Evolutionary conservation across 2,329 filamentous ascomycete genomes (phyloP).

Genomic region (Nigrospora sphaerica): DNA sequence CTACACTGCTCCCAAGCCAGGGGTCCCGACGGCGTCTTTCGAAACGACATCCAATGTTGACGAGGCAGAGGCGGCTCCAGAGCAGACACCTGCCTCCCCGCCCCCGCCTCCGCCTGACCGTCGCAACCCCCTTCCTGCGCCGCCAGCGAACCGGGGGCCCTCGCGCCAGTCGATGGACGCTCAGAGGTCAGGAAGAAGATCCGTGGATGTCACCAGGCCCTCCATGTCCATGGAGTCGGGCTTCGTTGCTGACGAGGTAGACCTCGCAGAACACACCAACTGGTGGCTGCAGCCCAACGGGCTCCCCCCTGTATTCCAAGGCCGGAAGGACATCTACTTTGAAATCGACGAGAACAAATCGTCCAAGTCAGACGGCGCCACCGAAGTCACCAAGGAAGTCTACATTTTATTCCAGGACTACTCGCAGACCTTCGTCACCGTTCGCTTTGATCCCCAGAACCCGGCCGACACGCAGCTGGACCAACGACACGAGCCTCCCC

Average conservation of each 20-base stretch:
- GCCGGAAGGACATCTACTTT: conserved; percentile 73
- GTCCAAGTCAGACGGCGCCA: conserved; percentile 62
- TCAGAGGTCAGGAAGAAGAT: conserved; percentile 47
- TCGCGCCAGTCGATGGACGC: conserved; percentile 60
- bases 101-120: conserved; percentile 37
- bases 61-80: conserved; percentile 40
- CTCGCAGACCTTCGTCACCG: conserved; percentile 84
- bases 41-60: conserved; percentile 33
- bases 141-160: conserved; percentile 28
- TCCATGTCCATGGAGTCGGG: conserved; percentile 65
- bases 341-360: conserved; percentile 75
- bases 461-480: conserved; percentile 67
- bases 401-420: conserved; percentile 94
- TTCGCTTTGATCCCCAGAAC: conserved; percentile 69
- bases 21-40: conserved; percentile 15
- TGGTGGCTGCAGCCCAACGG: conserved; percentile 86
- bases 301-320: conserved; percentile 75
- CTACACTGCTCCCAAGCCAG: conserved; percentile 33
- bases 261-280: conserved; percentile 63
- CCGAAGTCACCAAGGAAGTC: conserved; percentile 68
- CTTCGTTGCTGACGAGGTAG: conserved; percentile 82
- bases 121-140: conserved; percentile 34
- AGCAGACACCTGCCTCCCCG: conserved; percentile 37
- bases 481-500: conserved; percentile 81
- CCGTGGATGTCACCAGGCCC: conserved; percentile 69